Percentiles rank a stretch among this genome's conserved stretches.
These are phyloP conservation scores for Trichoderma sp. DNA, from an alignment of 2,329 filamentous ascomycete genomes.

Conservation along the genomic window DNA sequence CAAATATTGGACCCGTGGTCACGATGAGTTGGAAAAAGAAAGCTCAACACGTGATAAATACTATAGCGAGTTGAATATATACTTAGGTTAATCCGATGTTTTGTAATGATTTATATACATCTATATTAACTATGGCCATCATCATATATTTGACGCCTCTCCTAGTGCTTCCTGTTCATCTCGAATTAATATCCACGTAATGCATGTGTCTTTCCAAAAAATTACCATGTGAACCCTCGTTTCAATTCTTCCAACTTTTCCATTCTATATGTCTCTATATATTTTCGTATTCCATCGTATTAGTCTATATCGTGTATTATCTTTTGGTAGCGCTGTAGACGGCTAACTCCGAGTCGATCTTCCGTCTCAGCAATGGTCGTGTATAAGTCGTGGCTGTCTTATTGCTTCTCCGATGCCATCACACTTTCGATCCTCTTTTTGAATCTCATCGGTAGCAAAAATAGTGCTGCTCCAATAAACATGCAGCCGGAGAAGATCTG, in stretches of 20 bases:
- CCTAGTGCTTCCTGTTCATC: neutral
- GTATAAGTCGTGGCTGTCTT: neutral
- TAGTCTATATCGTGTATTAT: neutral
- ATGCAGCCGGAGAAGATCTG: constrained; percentile 6
- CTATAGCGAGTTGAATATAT: neutral
- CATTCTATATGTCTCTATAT: neutral
- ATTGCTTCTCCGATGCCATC: neutral
- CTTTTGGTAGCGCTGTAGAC: neutral
- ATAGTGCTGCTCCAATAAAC: constrained; percentile 3
- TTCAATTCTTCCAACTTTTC: neutral
- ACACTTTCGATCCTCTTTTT: neutral
- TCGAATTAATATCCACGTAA: neutral
- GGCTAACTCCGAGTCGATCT: neutral
- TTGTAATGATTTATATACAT: neutral
- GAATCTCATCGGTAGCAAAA: constrained; percentile 1
- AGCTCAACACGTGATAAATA: neutral
- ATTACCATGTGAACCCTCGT: neutral
- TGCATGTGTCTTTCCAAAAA: neutral
- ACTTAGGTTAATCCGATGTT: neutral
- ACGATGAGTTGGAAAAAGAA: neutral
- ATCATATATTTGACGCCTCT: neutral
- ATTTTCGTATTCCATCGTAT: neutral
- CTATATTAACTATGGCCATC: neutral
- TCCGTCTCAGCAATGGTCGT: neutral
- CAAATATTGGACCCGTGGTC: neutral